Conservation (phyloP, 108 stramenopile species). For the Chaetoceros tenuissimus region DNA sequence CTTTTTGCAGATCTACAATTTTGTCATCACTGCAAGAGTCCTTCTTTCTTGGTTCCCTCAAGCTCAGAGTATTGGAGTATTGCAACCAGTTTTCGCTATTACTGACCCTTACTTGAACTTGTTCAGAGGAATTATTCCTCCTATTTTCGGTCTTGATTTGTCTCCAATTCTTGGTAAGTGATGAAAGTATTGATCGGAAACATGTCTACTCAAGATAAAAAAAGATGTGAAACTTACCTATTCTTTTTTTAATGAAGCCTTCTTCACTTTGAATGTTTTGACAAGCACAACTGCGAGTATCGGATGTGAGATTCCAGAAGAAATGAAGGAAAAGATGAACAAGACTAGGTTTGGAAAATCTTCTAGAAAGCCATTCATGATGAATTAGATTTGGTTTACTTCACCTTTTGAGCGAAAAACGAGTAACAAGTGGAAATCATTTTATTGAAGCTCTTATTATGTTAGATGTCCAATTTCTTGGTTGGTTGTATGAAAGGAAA, state of each 20-base stretch:
- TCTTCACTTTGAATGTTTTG: slow-evolving; percentile 52
- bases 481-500: too few relatives aligned
- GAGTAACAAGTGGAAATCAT: too few relatives aligned
- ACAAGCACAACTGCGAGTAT: slow-evolving; percentile 48
- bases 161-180: slow-evolving; percentile 66
- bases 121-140: slow-evolving; percentile 79
- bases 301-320: slow-evolving; percentile 33
- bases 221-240: too few relatives aligned
- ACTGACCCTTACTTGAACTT: slow-evolving; percentile 90
- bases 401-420: too few relatives aligned
- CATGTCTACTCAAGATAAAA: too few relatives aligned
- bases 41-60: slow-evolving; percentile 87
- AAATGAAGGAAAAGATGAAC: slow-evolving; percentile 9
- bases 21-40: slow-evolving; percentile 84
- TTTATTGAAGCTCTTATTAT: too few relatives aligned
- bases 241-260: too few relatives aligned
- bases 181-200: too few relatives aligned
- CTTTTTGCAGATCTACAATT: slow-evolving; percentile 82
- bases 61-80: slow-evolving; percentile 50
- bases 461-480: too few relatives aligned
- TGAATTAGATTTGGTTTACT: too few relatives aligned
- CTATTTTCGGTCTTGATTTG: slow-evolving; percentile 78
- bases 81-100: slow-evolving; percentile 80
- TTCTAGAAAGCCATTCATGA: too few relatives aligned
- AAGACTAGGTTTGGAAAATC: background rate